phyloP scores from a whole-genome alignment of 2,329 filamentous ascomycete species.

The Ophiobolus disseminans region DNA sequence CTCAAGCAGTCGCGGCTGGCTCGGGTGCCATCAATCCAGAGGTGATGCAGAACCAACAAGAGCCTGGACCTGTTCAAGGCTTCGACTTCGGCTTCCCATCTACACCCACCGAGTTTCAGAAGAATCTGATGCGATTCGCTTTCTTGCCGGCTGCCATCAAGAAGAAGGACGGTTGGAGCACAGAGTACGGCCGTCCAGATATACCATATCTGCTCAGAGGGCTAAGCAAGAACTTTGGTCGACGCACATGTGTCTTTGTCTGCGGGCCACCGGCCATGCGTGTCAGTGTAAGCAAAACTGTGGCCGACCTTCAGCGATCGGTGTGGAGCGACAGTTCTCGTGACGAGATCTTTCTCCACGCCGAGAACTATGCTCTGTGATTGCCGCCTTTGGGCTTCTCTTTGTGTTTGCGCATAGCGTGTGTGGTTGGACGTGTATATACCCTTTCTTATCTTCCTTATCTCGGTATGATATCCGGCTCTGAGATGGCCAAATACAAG shows the following conservation, averaged over 20 bases:
- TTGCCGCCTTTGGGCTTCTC: slow-evolving; percentile 6
- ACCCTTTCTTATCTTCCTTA: slow-evolving; percentile 18
- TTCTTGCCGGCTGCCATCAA: slow-evolving; percentile 67
- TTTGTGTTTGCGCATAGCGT: slow-evolving; percentile 38
- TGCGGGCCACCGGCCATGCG: slow-evolving; percentile 89
- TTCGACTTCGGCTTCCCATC: slow-evolving; percentile 74
- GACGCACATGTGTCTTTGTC: slow-evolving; percentile 87
- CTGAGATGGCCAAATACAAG: slow-evolving; percentile 8
- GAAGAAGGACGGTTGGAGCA: slow-evolving; percentile 78
- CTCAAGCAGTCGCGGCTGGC: slow-evolving; percentile 42
- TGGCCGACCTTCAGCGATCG: slow-evolving; percentile 80
- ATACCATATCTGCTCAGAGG: slow-evolving; percentile 85
- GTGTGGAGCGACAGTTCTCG: slow-evolving; percentile 80
- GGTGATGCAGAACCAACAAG: slow-evolving; percentile 41
- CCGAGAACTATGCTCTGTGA: slow-evolving; percentile 90
- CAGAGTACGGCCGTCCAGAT: slow-evolving; percentile 90
- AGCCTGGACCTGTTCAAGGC: slow-evolving; percentile 27
- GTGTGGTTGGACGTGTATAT: slow-evolving; percentile 24
- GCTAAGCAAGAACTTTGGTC: slow-evolving; percentile 81
- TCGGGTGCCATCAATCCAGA: slow-evolving; percentile 52
- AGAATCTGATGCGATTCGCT: slow-evolving; percentile 87
- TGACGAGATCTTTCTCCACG: slow-evolving; percentile 93
- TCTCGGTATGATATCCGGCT: slow-evolving; percentile 15
- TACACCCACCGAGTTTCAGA: slow-evolving; percentile 86
- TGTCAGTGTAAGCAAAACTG: slow-evolving; percentile 83